Conservation (phyloP, 768 basidiomycete species). For the Mycena latifolia region DNA sequence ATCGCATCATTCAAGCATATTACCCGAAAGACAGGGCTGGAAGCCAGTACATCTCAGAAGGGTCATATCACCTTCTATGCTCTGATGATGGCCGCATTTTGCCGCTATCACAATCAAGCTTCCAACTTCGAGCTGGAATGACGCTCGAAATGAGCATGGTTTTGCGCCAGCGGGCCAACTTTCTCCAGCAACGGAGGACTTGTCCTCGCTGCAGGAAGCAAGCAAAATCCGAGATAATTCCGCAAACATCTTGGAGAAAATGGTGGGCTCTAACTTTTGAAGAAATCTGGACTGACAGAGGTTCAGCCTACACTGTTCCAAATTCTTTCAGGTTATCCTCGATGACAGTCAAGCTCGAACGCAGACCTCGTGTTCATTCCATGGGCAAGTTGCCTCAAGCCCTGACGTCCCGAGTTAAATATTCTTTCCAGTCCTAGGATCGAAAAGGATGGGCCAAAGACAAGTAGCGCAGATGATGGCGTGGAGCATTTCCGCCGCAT, state of each 20-base stretch:
- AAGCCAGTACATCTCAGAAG: conserved; percentile 8
- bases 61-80: not conserved
- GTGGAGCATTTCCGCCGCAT: no score
- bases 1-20: conserved; percentile 17
- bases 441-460: no score
- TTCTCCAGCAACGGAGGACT: conserved; percentile 7
- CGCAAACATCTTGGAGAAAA: conserved; percentile 3
- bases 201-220: conserved; percentile 9
- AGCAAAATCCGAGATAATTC: not conserved
- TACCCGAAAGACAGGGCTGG: conserved; percentile 12
- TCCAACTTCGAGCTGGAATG: conserved; percentile 1
- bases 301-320: conserved; percentile 14
- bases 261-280: conserved; percentile 1
- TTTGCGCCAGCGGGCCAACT: conserved; percentile 4
- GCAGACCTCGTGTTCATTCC: no score
- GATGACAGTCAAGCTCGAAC: not conserved
- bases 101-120: not conserved
- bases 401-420: no score
- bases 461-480: no score
- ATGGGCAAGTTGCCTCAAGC: no score
- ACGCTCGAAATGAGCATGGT: conserved; percentile 23
- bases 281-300: not conserved
- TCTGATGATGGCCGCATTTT: not conserved
- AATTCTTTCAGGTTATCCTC: conserved; percentile 6
- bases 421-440: no score